A percentile compares a stretch with the other conserved stretches of the same genome.
These are phyloP conservation scores for Cyanodermella asteris DNA, from an alignment of 2,329 filamentous ascomycete genomes.

Conservation along the genomic window DNA sequence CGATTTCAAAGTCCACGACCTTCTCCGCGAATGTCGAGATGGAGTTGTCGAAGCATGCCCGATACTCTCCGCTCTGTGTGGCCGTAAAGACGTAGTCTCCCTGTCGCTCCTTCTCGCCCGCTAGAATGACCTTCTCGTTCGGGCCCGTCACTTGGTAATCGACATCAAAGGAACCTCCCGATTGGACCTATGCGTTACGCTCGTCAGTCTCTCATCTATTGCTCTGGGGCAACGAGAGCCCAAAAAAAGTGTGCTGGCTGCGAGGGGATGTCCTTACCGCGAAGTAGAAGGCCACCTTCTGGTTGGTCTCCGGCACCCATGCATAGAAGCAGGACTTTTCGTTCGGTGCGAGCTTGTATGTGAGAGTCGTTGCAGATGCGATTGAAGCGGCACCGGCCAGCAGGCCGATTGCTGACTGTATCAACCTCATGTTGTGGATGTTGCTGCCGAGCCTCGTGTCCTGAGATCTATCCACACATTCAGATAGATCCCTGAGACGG, in stretches of 20 bases:
- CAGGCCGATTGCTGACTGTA: constrained; percentile 40
- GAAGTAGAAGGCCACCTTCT: constrained; percentile 97
- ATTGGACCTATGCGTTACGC: constrained; percentile 55
- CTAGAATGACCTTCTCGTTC: constrained; percentile 55
- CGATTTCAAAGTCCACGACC: constrained; percentile 92
- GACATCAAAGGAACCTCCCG: constrained; percentile 90
- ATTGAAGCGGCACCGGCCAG: constrained; percentile 49
- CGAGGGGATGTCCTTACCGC: constrained; percentile 39
- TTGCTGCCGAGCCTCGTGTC: too few relatives aligned
- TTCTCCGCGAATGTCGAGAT: constrained; percentile 98
- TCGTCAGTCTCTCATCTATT: background rate
- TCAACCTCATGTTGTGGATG: constrained; percentile 38
- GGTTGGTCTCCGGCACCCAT: constrained; percentile 49
- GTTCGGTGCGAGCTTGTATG: constrained; percentile 73
- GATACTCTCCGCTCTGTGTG: constrained; percentile 68
- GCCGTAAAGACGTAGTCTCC: constrained; percentile 97
- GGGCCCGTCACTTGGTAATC: constrained; percentile 79
- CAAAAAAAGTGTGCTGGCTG: background rate
- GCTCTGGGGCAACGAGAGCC: constrained; percentile 1
- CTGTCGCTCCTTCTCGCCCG: constrained; percentile 78
- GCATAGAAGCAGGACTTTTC: constrained; percentile 95
- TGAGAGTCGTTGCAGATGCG: constrained; percentile 72
- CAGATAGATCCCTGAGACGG: too few relatives aligned
- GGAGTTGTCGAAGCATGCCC: constrained; percentile 95
- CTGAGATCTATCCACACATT: too few relatives aligned